Evolutionary conservation across 2,329 filamentous ascomycete species (phyloP).

Genomic region (Hysterium pulicare): DNA sequence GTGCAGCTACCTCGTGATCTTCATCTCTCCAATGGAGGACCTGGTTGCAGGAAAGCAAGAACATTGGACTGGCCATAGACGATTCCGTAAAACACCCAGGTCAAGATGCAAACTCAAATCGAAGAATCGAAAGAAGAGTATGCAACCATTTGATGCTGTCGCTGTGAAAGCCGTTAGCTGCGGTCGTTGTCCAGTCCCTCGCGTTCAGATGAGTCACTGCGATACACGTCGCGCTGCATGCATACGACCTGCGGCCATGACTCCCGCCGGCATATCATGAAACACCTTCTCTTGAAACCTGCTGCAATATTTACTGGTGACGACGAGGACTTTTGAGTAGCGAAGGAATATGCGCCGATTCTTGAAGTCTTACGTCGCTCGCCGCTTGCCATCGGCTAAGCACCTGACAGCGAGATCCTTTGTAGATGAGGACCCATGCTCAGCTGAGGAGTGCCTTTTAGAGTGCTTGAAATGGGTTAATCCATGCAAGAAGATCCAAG

Average conservation of each 20-base stretch:
- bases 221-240: slow-evolving; percentile 32
- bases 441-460: slow-evolving; percentile 26
- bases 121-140: not conserved
- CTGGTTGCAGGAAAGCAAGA: not conserved
- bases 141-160: not conserved
- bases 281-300: slow-evolving; percentile 23
- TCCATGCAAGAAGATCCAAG: slow-evolving; percentile 14
- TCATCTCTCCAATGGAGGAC: not conserved
- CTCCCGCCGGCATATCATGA: slow-evolving; percentile 25
- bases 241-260: slow-evolving; percentile 13
- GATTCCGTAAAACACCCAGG: not conserved
- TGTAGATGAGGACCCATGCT: slow-evolving; percentile 22
- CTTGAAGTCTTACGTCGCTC: slow-evolving; percentile 2
- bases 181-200: slow-evolving; percentile 1
- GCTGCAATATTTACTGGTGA: slow-evolving; percentile 17
- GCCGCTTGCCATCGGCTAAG: slow-evolving; percentile 11
- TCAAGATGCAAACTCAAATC: not conserved
- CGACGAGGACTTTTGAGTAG: slow-evolving; percentile 14
- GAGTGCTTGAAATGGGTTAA: slow-evolving; percentile 12
- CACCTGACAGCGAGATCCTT: slow-evolving; percentile 12
- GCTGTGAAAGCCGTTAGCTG: not conserved
- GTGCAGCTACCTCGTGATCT: not conserved
- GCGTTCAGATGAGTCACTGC: slow-evolving; percentile 28
- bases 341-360: slow-evolving; percentile 9
- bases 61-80: not conserved